phyloP scores from a whole-genome alignment of 2,329 filamentous ascomycete genomes.

The Ophiocordyceps unilateralis region DNA sequence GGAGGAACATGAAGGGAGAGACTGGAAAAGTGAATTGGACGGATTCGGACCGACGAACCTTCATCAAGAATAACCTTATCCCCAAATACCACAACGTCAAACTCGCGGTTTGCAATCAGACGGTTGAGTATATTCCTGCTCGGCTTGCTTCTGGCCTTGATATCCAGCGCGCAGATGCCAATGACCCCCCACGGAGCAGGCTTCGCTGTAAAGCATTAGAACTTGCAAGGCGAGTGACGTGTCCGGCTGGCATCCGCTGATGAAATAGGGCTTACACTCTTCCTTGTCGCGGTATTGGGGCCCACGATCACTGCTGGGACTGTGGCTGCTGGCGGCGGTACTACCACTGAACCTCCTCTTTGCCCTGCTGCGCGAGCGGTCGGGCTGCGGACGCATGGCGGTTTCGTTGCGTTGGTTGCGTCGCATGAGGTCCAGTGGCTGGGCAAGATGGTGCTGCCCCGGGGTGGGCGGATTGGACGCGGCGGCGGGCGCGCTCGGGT shows the following conservation, averaged over 20 bases:
- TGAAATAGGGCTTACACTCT: constrained; percentile 21
- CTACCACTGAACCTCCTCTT: constrained; percentile 68
- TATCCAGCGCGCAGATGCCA: constrained; percentile 86
- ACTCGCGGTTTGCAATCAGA: constrained; percentile 76
- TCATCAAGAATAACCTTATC: constrained; percentile 98
- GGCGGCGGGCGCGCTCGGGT: constrained; percentile 28
- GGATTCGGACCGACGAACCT: constrained; percentile 29
- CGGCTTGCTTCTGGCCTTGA: constrained; percentile 91
- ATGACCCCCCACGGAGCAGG: constrained; percentile 51
- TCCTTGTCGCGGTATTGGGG: constrained; percentile 38
- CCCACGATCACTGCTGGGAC: constrained; percentile 54
- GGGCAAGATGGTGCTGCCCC: constrained; percentile 26
- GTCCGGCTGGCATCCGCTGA: not conserved
- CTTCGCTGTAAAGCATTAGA: constrained; percentile 25
- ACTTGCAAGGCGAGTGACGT: not conserved
- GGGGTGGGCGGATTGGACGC: constrained; percentile 13
- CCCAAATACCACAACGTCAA: constrained; percentile 93
- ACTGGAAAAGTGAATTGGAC: too few relatives aligned
- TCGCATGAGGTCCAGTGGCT: constrained; percentile 27
- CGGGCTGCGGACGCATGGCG: constrained; percentile 26
- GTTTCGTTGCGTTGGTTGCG: constrained; percentile 21
- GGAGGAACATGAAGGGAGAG: too few relatives aligned
- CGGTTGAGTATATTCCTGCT: constrained; percentile 92
- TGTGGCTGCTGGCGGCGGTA: constrained; percentile 66
- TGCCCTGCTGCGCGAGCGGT: constrained; percentile 47